Conservation (phyloP, 2,329 filamentous ascomycete genomes). For the Hypoxylon sp. region DNA sequence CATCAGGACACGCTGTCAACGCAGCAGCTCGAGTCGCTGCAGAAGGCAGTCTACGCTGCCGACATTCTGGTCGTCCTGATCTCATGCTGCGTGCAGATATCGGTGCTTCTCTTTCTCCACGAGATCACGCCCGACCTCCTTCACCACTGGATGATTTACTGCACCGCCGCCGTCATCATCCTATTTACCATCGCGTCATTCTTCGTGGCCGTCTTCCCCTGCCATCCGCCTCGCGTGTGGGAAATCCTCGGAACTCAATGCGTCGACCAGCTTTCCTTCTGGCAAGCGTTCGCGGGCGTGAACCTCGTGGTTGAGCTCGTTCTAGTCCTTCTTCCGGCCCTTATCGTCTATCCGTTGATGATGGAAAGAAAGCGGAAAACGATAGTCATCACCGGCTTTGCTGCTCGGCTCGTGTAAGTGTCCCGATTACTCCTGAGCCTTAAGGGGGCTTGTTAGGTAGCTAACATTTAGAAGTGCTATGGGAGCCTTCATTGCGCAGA, state of each 20-base stretch:
- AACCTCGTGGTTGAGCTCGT: slow-evolving; percentile 22
- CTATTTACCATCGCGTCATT: slow-evolving; percentile 20
- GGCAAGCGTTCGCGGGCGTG: slow-evolving; percentile 24
- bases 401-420: slow-evolving; percentile 27
- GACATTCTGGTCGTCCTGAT: slow-evolving; percentile 25
- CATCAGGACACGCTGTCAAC: slow-evolving; percentile 19
- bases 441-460: not conserved
- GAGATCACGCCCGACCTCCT: slow-evolving; percentile 20
- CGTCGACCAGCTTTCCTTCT: slow-evolving; percentile 30
- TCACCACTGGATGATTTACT: slow-evolving; percentile 10
- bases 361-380: slow-evolving; percentile 10
- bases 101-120: slow-evolving; percentile 25
- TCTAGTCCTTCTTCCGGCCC: slow-evolving; percentile 18
- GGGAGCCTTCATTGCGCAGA: slow-evolving; percentile 9
- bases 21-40: slow-evolving; percentile 24
- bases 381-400: slow-evolving; percentile 24
- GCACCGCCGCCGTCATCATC: slow-evolving; percentile 5
- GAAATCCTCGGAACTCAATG: slow-evolving; percentile 19
- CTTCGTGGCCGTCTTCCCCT: slow-evolving; percentile 24
- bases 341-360: slow-evolving; percentile 16
- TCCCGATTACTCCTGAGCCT: not conserved
- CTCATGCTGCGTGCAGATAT: slow-evolving; percentile 21
- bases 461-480: not conserved
- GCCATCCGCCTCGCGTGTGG: slow-evolving; percentile 21
- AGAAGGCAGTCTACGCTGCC: slow-evolving; percentile 22